Base-by-base conservation (phyloP, 2,329 filamentous ascomycete species). In the Diaporthe ilicicola region DNA sequence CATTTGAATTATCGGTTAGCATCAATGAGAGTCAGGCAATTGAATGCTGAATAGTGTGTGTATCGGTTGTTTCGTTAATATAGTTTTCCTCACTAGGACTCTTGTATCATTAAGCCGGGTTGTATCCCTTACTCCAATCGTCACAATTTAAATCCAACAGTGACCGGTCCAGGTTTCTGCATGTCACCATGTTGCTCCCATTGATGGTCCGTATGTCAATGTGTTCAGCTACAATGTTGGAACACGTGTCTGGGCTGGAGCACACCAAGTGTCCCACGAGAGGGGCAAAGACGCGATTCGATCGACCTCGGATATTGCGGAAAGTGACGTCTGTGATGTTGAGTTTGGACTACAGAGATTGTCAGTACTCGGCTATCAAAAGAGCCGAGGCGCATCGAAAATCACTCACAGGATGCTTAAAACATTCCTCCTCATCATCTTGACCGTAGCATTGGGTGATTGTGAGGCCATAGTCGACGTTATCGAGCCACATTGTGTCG, bases 381-480 rank as follows among this genome's bases (percentile, higher is more conserved):
- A 32, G 3, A 1, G 29, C 1, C 17, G 12, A 4, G 5, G 2
- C 9, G 27, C 4, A 0, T 4, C 3, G 9, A 8, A 42, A 2
- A 0, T 6, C 22, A 22, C 59, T 62, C n/a, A 62, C 59, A 2
- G 89, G 89, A 75, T 81, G 88, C 78, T 87, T 75, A 46, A 87
- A 85, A 79, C 89, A 91, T n/a, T 90, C 82, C 2, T 88, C 90
- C 56, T 87, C 76, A 75, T 91, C 91, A 72, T 83, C 86, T 79
- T 91, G 88, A 7, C 79, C 78, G 71, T 81, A 80, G 74, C 80
- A 81, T 74, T 79, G 79, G 59, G 79, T 79, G 72, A 91, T 82
- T 73, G 90, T 86, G 73, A 91, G 88, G 4, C 87, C 87, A 74
- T 89, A 90, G 78, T 91, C 89, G 75, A 89, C 88, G 73, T 91